These are phyloP conservation scores for Posidonia australis DNA, from an alignment of 106 monocot species.

Conservation along the genomic window DNA sequence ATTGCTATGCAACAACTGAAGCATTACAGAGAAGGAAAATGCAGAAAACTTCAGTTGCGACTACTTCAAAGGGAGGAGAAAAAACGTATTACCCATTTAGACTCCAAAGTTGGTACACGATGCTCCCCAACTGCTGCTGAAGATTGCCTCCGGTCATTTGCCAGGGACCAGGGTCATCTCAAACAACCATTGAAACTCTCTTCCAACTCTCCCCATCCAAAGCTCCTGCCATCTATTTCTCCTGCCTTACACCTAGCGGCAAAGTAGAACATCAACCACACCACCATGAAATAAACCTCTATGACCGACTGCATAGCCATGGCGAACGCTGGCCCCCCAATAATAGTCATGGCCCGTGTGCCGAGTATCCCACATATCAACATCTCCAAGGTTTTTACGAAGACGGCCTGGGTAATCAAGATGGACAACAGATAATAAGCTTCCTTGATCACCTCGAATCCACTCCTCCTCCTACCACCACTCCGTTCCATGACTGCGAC, in stretches of 20 bases:
- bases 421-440: slow-evolving; percentile 33
- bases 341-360: slow-evolving; percentile 14
- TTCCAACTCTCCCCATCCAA: slow-evolving; percentile 47
- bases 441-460: slow-evolving; percentile 39
- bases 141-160: too few relatives aligned
- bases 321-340: slow-evolving; percentile 35
- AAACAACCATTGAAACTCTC: slow-evolving; percentile 6
- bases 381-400: slow-evolving; percentile 44
- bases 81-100: too few relatives aligned
- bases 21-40: too few relatives aligned
- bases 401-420: slow-evolving; percentile 25
- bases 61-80: too few relatives aligned
- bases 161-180: background rate
- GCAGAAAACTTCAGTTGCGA: too few relatives aligned
- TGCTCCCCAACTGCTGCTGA: too few relatives aligned
- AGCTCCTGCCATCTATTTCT: slow-evolving; percentile 31
- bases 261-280: slow-evolving; percentile 54
- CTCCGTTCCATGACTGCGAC: slow-evolving; percentile 35
- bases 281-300: slow-evolving; percentile 79
- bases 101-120: too few relatives aligned
- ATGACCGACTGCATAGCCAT: slow-evolving; percentile 26
- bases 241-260: slow-evolving; percentile 35
- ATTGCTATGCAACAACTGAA: too few relatives aligned
- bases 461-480: slow-evolving; percentile 28
- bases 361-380: slow-evolving; percentile 41